These are phyloP conservation scores for Pleochaeta shiraiana DNA, from an alignment of 2,329 filamentous ascomycete genomes.

Conservation along the genomic window DNA sequence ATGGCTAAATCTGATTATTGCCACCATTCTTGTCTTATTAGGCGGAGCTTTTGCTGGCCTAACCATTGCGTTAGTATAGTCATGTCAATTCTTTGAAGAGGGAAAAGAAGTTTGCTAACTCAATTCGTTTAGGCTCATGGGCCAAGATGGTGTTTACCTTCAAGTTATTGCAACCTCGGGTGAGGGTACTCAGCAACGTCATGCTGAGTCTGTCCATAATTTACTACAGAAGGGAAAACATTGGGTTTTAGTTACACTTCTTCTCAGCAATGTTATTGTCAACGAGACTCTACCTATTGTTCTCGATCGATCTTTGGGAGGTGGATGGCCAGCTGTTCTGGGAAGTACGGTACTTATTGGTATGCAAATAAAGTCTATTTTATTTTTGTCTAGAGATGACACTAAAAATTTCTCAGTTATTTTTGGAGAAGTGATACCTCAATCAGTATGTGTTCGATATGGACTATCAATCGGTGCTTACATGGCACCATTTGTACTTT, in stretches of 20 bases:
- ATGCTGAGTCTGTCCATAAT: constrained; percentile 60
- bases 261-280: constrained; percentile 92
- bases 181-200: constrained; percentile 64
- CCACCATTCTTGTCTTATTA: constrained; percentile 58
- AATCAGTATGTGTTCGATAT: constrained; percentile 91
- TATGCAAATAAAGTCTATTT: constrained; percentile 23
- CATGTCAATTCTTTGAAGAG: no score
- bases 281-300: constrained; percentile 95
- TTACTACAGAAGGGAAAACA: constrained; percentile 81
- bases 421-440: constrained; percentile 90
- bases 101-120: no score
- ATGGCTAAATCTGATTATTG: constrained; percentile 64
- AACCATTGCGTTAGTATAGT: constrained; percentile 58
- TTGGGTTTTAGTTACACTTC: constrained; percentile 88
- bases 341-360: constrained; percentile 88
- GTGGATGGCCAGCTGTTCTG: constrained; percentile 82
- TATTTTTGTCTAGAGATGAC: not conserved
- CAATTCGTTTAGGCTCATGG: constrained; percentile 22
- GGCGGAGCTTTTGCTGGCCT: constrained; percentile 89
- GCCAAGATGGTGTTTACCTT: constrained; percentile 83
- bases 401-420: constrained; percentile 41
- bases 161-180: constrained; percentile 81
- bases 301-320: constrained; percentile 78
- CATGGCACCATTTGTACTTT: constrained; percentile 72
- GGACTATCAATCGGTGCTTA: constrained; percentile 86